Evolutionary conservation across 176 grass and related monocot genomes (phyloP).

Genomic region (Elaeis guineensis): DNA sequence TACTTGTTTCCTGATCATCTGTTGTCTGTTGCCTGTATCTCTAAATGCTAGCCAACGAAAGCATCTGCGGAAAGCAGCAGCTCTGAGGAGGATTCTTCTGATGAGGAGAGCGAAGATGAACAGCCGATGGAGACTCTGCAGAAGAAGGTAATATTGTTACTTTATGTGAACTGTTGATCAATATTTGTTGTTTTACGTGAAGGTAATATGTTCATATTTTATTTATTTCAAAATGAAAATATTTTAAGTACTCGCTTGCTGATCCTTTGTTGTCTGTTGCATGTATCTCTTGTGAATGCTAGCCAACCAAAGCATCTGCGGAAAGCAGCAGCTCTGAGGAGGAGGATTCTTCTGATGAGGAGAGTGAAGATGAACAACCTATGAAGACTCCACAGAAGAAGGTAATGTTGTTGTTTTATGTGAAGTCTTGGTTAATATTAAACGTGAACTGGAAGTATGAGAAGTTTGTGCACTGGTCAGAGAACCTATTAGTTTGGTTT

Average conservation of each 20-base stretch:
- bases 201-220: too few relatives aligned
- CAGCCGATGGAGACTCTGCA: too few relatives aligned
- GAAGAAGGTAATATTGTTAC: slow-evolving; percentile 5
- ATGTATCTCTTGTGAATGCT: too few relatives aligned
- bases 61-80: neutral
- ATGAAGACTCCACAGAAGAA: slow-evolving; percentile 44
- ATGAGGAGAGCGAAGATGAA: slow-evolving; percentile 19
- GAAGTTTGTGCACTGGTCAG: too few relatives aligned
- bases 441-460: too few relatives aligned
- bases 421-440: too few relatives aligned
- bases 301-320: slow-evolving; percentile 7
- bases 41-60: neutral
- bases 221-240: too few relatives aligned
- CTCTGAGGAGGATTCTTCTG: slow-evolving; percentile 12
- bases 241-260: too few relatives aligned
- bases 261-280: too few relatives aligned
- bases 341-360: slow-evolving; percentile 37
- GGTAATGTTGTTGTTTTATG: slow-evolving; percentile 9
- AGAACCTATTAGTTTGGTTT: too few relatives aligned
- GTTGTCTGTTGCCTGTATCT: neutral
- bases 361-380: slow-evolving; percentile 27
- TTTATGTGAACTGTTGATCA: too few relatives aligned
- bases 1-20: neutral
- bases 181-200: too few relatives aligned
- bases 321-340: slow-evolving; percentile 31